Evolutionary conservation across 352 stramenopile genomes (phyloP), one percentile per base, ranked within the genome.

Genomic region (Phytopythium cucurbitacearum): DNA sequence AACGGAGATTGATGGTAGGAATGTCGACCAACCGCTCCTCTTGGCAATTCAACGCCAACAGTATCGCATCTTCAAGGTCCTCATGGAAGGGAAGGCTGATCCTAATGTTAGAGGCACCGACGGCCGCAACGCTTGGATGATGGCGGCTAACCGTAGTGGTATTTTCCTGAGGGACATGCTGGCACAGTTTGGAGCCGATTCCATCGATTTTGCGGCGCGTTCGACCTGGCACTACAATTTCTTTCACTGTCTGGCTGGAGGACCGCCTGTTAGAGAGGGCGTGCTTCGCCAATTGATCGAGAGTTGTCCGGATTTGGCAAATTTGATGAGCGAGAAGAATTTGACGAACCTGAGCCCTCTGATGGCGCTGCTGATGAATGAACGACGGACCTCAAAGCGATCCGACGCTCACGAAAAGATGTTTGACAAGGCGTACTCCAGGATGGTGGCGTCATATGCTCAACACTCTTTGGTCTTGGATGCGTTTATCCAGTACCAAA

Each of bases 101-200:
- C 63, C 78, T 1, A 55, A 48, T 16, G 71, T 68, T 3, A 40
- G 50, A 34, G 59, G 55, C 8, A 72, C 63, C 4, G 59, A 80
- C 44, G 76, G 74, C 2, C 47, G 65, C 0, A 68, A 88, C 57
- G 66, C 67, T 3, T 92, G 81, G 81, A 85, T 84, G 49, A 66
- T 59, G 7, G 81, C 79, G 15, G 62, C 57, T 7, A 58, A 43
- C 9, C 50, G 67, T 43, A 62, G 70, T 2, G 15, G 16, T 5
- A 12, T 47, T 15, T 11, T 57, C 9, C 63, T 64, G 8, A 69
- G 80, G 10, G 57, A 57, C 16, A 88, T 74, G 46, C 46, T 92
- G 5, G 57, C 70, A 8, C 62, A 66, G n/a, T 48, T 89, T 12
- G 43, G 43, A 13, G 43, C 43, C n/a, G 16, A 12, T 9, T 10